A percentile compares a stretch with the other conserved stretches of the same genome.
Evolutionary conservation across 2,329 filamentous ascomycete species (phyloP).

Genomic region (Botrytis fabae): DNA sequence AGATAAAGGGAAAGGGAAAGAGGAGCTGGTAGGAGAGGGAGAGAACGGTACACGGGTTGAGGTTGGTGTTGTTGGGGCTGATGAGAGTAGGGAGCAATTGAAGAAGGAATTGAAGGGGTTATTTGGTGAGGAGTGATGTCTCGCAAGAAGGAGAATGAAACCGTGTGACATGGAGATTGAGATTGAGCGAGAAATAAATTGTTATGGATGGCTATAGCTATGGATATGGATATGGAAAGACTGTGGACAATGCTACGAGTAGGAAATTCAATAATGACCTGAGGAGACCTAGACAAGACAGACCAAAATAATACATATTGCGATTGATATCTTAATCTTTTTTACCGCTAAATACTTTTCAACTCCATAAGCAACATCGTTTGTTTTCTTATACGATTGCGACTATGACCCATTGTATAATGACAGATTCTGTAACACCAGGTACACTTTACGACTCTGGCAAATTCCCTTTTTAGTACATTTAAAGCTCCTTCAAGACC

Average conservation of each 20-base stretch:
- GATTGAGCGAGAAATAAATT: neutral
- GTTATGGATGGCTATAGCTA: neutral
- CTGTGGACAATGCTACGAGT: conserved; percentile 6
- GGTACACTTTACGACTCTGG: neutral
- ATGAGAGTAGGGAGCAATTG: conserved; percentile 29
- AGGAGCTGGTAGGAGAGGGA: neutral
- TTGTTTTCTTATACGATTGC: neutral
- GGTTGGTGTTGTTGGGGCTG: neutral
- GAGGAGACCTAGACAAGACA: neutral
- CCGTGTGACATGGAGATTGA: neutral
- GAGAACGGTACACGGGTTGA: conserved; percentile 19
- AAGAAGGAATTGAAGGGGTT: conserved; percentile 32
- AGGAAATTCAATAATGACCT: neutral
- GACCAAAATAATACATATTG: neutral
- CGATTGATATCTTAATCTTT: neutral
- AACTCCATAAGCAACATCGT: neutral
- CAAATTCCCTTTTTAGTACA: neutral
- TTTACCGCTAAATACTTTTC: neutral
- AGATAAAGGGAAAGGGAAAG: neutral
- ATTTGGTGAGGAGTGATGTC: conserved; percentile 29
- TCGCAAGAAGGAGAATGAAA: neutral
- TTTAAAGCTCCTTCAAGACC: conserved; percentile 50
- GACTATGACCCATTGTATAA: neutral
- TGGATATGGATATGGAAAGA: neutral
- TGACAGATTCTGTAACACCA: neutral